Conservation (phyloP, 2,329 filamentous ascomycete genomes). For the Lecanicillium sp. region DNA sequence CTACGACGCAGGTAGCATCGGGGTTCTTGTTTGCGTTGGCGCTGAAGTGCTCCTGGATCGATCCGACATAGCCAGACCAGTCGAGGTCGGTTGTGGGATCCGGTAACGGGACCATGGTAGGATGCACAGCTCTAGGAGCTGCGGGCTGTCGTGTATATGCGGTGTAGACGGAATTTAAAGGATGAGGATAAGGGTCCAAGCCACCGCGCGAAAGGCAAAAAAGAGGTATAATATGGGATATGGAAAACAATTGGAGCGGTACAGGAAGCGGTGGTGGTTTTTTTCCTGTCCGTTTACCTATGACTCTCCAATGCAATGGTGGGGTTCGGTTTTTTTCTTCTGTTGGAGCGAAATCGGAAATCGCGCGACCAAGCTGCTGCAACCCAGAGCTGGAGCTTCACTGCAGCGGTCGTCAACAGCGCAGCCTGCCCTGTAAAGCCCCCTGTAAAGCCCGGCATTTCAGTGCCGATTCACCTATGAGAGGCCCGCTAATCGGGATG, state of each 20-base stretch:
- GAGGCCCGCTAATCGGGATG: too few species aligned
- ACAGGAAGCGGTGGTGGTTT: too few species aligned
- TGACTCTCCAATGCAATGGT: background rate
- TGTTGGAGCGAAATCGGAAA: background rate
- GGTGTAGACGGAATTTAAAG: background rate
- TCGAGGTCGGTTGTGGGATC: constrained; percentile 62
- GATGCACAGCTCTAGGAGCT: background rate
- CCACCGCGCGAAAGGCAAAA: background rate
- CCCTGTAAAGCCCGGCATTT: too few species aligned
- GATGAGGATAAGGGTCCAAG: background rate
- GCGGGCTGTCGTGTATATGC: background rate
- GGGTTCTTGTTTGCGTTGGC: constrained; percentile 63
- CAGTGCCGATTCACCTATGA: too few species aligned
- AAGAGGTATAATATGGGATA: background rate
- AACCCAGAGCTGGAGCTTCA: too few species aligned
- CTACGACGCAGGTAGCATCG: constrained; percentile 46
- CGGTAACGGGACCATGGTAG: constrained; percentile 35
- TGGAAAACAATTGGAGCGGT: too few species aligned
- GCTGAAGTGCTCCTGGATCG: constrained; percentile 66
- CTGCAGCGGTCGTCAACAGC: too few species aligned
- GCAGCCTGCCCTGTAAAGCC: too few species aligned
- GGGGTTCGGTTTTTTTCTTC: background rate
- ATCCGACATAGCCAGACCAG: constrained; percentile 59
- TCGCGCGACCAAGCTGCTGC: background rate
- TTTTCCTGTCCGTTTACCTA: too few species aligned